Conservation (phyloP, 2,329 filamentous ascomycete genomes). For the Penicillium sp. region DNA sequence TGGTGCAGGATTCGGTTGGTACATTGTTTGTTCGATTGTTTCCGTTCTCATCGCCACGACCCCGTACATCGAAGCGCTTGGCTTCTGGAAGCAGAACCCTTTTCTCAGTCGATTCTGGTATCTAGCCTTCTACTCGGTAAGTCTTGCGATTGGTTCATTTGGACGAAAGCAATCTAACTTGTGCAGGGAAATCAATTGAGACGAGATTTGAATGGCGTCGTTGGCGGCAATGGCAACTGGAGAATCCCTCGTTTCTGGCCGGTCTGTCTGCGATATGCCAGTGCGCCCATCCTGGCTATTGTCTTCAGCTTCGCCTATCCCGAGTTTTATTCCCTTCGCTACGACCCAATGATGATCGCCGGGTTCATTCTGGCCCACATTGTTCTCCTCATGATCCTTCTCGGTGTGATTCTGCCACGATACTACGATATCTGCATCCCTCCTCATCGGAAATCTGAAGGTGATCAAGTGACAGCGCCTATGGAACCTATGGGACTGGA, state of each 20-base stretch:
- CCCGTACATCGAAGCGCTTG: constrained; percentile 40
- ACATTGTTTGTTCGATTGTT: constrained; percentile 39
- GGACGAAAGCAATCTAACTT: constrained; percentile 1
- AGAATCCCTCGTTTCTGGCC: constrained; percentile 50
- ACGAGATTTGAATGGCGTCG: constrained; percentile 51
- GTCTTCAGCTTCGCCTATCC: constrained; percentile 51
- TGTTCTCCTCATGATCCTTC: constrained; percentile 43
- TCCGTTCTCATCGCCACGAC: constrained; percentile 27
- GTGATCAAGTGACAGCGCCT: constrained; percentile 15
- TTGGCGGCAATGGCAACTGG: constrained; percentile 53
- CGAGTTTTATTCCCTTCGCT: constrained; percentile 44
- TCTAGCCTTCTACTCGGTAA: constrained; percentile 54
- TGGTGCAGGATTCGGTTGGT: constrained; percentile 51
- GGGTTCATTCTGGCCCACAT: constrained; percentile 48
- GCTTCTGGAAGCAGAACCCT: constrained; percentile 40
- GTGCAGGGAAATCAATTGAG: constrained; percentile 51
- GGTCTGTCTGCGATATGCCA: constrained; percentile 47
- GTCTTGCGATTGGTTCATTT: constrained; percentile 10
- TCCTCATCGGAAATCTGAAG: constrained; percentile 43
- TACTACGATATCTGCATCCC: constrained; percentile 53
- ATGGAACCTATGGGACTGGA: no score
- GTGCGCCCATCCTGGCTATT: constrained; percentile 48
- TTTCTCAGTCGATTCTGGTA: constrained; percentile 48
- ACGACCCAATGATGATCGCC: constrained; percentile 49
- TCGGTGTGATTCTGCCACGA: constrained; percentile 49